Conservation (phyloP, 768 basidiomycete genomes). For the Podaxis mareebaensis region DNA sequence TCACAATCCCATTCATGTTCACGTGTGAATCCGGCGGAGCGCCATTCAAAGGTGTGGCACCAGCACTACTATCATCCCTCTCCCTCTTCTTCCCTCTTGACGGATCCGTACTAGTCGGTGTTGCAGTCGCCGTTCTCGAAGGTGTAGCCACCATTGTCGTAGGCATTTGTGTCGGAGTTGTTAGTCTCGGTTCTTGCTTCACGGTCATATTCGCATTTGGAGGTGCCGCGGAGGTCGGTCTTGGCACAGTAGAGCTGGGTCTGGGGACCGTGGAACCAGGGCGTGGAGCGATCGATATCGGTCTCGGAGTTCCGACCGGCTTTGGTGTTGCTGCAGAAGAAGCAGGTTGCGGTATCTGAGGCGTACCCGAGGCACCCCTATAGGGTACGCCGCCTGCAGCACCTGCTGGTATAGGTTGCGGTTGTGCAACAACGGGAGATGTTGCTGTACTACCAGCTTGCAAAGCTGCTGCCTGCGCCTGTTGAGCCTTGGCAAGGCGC, state of each 20-base stretch:
- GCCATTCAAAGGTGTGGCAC: slow-evolving; percentile 22
- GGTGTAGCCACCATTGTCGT: slow-evolving; percentile 17
- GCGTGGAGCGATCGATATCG: slow-evolving; percentile 28
- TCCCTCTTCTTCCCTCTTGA: slow-evolving; percentile 43
- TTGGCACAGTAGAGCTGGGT: slow-evolving; percentile 27
- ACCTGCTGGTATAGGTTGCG: slow-evolving; percentile 15
- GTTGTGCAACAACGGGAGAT: slow-evolving; percentile 15
- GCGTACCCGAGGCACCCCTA: slow-evolving; percentile 18
- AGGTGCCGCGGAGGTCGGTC: slow-evolving; percentile 30
- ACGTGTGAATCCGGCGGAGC: background rate
- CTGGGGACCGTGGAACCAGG: slow-evolving; percentile 25
- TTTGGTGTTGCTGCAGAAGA: slow-evolving; percentile 28
- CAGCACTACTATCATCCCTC: slow-evolving; percentile 32
- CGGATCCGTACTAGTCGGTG: slow-evolving; percentile 34
- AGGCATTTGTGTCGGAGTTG: slow-evolving; percentile 24
- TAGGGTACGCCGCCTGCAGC: background rate
- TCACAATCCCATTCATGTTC: slow-evolving; percentile 31
- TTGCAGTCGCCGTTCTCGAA: slow-evolving; percentile 13
- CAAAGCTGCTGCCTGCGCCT: slow-evolving; percentile 17
- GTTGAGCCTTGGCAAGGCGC: slow-evolving; percentile 60
- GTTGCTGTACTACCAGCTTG: slow-evolving; percentile 15
- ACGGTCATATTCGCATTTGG: background rate
- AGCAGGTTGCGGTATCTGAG: slow-evolving; percentile 21
- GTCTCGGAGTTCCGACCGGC: slow-evolving; percentile 38
- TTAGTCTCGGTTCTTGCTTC: slow-evolving; percentile 18